phyloP scores from a whole-genome alignment of 148 eudicot species.

The Rhododendron molle region DNA sequence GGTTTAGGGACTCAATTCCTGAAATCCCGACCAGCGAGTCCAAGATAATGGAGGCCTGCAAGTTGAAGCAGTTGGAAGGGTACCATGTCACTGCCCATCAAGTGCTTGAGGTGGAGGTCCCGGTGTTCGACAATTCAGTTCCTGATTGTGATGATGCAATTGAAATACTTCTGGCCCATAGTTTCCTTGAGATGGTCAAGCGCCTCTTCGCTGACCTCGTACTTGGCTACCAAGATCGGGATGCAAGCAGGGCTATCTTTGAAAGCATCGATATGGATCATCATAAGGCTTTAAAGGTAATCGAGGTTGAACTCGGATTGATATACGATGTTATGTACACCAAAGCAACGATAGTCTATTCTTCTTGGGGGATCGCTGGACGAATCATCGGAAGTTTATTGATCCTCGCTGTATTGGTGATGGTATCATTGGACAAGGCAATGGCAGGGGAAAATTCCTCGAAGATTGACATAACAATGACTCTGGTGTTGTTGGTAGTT shows the following conservation, averaged over 20 bases:
- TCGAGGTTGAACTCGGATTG: too few species aligned
- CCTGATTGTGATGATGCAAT: neutral
- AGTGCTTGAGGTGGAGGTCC: neutral
- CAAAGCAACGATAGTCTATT: too few species aligned
- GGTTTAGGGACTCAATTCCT: neutral
- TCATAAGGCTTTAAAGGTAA: slow-evolving; percentile 12
- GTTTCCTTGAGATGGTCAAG: slow-evolving; percentile 10
- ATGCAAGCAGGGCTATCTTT: slow-evolving; percentile 13
- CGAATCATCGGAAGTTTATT: slow-evolving; percentile 16
- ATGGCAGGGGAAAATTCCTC: too few species aligned
- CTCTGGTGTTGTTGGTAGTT: neutral
- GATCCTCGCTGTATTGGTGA: too few species aligned
- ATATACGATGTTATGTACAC: too few species aligned
- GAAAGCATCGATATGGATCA: neutral
- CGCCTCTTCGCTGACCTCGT: slow-evolving; percentile 38
- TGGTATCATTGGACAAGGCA: too few species aligned
- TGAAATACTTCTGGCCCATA: neutral
- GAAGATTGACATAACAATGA: neutral
- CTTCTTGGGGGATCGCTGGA: neutral
- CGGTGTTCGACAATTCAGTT: neutral
- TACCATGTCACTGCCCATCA: neutral
- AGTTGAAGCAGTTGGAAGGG: slow-evolving; percentile 9
- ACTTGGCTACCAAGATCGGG: slow-evolving; percentile 36
- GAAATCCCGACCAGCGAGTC: neutral
- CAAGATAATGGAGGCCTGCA: neutral